Conservation (phyloP, 2,329 filamentous ascomycete species). For the Myotisia sp. region DNA sequence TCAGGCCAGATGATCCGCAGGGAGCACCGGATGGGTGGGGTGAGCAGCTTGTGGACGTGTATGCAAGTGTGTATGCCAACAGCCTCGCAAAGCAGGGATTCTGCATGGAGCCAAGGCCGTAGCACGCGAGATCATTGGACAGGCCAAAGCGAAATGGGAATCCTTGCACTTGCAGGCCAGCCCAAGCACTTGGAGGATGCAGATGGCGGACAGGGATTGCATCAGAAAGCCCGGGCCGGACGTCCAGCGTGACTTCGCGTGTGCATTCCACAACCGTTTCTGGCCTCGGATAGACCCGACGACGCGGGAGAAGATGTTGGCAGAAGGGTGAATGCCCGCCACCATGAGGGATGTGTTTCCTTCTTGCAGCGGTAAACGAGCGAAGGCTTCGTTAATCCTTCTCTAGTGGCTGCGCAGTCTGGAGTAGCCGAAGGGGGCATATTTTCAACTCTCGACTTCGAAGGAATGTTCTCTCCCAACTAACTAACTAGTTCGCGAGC, state of each 20-base stretch:
- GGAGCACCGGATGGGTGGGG: neutral
- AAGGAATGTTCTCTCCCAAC: no score
- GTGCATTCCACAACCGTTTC: conserved; percentile 2
- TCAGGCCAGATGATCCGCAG: conserved; percentile 5
- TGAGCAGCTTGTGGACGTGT: no score
- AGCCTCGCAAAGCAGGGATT: conserved; percentile 2
- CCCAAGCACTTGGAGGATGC: conserved; percentile 3
- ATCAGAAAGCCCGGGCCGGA: conserved; percentile 1
- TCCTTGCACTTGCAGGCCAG: neutral
- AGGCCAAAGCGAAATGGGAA: conserved; percentile 2
- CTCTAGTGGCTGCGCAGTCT: no score
- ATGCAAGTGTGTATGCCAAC: no score
- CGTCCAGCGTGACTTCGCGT: neutral
- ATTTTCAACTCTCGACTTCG: no score
- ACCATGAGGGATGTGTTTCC: no score
- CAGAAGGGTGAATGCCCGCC: no score
- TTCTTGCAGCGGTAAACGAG: no score
- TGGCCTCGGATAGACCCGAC: conserved; percentile 1
- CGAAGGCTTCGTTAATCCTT: no score
- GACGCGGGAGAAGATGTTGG: no score
- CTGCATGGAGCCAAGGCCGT: conserved; percentile 1
- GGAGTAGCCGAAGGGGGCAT: no score
- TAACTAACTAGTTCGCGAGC: no score
- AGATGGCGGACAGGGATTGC: conserved; percentile 4
- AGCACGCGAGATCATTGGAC: neutral